These are phyloP conservation scores for Rhamnella rubrinervis DNA, from an alignment of 331 rosid genomes.

Conservation along the genomic window DNA sequence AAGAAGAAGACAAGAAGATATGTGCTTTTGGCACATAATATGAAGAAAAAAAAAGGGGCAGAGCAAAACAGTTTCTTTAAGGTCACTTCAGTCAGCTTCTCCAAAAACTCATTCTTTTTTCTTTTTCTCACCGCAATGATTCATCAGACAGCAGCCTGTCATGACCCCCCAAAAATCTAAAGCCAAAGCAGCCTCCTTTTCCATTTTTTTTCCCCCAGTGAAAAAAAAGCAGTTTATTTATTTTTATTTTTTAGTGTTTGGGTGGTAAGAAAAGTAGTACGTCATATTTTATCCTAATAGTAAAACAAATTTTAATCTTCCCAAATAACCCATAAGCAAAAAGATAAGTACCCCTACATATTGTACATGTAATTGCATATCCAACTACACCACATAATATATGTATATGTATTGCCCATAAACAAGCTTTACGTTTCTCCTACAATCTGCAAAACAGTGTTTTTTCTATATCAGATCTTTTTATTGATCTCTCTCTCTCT, in stretches of 20 bases:
- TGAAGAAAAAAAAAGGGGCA: background rate
- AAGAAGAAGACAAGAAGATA: conserved; percentile 5
- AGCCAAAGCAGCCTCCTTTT: too few relatives aligned
- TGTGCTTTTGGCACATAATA: conserved; percentile 15
- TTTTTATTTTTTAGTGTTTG: too few relatives aligned
- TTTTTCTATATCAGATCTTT: conserved; percentile 6
- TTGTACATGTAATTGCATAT: background rate
- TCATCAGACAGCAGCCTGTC: background rate
- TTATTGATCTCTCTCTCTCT: conserved; percentile 23
- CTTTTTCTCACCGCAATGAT: background rate
- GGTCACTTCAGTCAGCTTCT: conserved; percentile 21
- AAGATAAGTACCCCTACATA: background rate
- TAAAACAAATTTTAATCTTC: background rate
- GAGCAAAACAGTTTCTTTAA: background rate
- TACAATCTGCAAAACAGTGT: conserved; percentile 17
- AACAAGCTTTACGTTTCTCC: conserved; percentile 23
- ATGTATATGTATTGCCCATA: too few relatives aligned
- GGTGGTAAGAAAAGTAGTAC: too few relatives aligned
- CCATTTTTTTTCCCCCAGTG: too few relatives aligned
- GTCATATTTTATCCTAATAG: background rate
- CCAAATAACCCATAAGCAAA: background rate
- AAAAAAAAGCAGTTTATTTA: too few relatives aligned
- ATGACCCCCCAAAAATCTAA: background rate
- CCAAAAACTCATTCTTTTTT: background rate
- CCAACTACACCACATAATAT: too few relatives aligned